These are phyloP conservation scores for Pseudogymnoascus sp. DNA, from an alignment of 2,329 filamentous ascomycete species.

Conservation along the genomic window DNA sequence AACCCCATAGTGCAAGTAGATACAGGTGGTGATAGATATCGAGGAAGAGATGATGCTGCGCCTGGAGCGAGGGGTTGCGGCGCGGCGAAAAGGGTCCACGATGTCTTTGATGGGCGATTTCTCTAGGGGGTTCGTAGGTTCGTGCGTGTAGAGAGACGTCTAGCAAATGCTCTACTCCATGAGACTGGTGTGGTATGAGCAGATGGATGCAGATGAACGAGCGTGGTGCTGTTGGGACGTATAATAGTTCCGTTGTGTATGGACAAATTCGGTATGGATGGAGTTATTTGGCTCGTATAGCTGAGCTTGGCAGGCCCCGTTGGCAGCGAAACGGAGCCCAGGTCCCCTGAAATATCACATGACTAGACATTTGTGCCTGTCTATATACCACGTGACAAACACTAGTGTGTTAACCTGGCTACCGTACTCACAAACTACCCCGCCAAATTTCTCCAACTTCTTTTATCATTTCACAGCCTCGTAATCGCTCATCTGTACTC, in stretches of 20 bases:
- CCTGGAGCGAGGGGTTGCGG: constrained; percentile 9
- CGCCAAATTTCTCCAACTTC: not conserved
- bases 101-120: not conserved
- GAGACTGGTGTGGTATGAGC: not conserved
- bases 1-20: constrained; percentile 61
- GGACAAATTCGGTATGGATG: not conserved
- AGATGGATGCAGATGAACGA: not conserved
- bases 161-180: not conserved
- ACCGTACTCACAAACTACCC: not conserved
- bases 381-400: not conserved
- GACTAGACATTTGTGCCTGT: not conserved
- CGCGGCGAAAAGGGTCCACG: constrained; percentile 2
- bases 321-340: constrained; percentile 6
- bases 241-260: constrained; percentile 6
- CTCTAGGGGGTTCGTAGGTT: not conserved
- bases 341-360: not conserved
- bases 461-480: constrained; percentile 1
- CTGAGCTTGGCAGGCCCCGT: not conserved
- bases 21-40: not conserved
- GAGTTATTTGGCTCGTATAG: constrained; percentile 7
- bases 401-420: not conserved
- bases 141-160: not conserved
- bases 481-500: not conserved
- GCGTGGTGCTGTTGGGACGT: constrained; percentile 1
- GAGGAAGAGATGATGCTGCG: not conserved